These are phyloP conservation scores for Mangifera indica DNA, from an alignment of 345 rosid species.

Conservation along the genomic window DNA sequence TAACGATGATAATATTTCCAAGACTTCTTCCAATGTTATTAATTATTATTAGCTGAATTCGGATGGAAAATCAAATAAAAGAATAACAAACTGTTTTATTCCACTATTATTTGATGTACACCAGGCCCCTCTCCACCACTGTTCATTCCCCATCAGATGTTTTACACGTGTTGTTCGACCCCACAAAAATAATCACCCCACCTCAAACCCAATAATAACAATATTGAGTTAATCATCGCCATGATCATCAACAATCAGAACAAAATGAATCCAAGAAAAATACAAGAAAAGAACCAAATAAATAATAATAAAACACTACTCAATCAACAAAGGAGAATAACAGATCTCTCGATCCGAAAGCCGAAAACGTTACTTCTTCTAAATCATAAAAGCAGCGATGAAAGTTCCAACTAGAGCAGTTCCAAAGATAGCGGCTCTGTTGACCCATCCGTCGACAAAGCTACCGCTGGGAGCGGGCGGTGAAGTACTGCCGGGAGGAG, in stretches of 20 bases:
- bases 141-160: slow-evolving; percentile 19
- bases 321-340: slow-evolving; percentile 13
- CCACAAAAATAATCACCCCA: slow-evolving; percentile 9
- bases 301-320: slow-evolving; percentile 12
- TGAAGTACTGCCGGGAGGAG: slow-evolving; percentile 28
- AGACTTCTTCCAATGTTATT: too few species aligned
- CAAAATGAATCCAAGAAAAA: slow-evolving; percentile 23
- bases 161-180: slow-evolving; percentile 25
- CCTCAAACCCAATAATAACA: too few species aligned
- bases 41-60: too few species aligned
- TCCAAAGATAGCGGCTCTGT: slow-evolving; percentile 32
- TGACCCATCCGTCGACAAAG: slow-evolving; percentile 36
- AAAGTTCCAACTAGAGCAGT: slow-evolving; percentile 49
- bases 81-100: slow-evolving; percentile 39
- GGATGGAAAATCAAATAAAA: slow-evolving; percentile 6
- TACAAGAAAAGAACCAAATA: background rate
- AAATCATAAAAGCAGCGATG: slow-evolving; percentile 58
- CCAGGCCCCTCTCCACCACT: slow-evolving; percentile 31
- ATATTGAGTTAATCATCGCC: too few species aligned
- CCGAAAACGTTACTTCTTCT: slow-evolving; percentile 18
- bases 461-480: slow-evolving; percentile 34
- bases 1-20: too few species aligned
- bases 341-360: slow-evolving; percentile 31
- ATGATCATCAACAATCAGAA: slow-evolving; percentile 9
- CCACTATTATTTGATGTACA: slow-evolving; percentile 39